Evolutionary conservation across 176 grass and related monocot genomes (phyloP), one percentile per base, ranked within the genome.

Genomic region (Zizania latifolia): DNA sequence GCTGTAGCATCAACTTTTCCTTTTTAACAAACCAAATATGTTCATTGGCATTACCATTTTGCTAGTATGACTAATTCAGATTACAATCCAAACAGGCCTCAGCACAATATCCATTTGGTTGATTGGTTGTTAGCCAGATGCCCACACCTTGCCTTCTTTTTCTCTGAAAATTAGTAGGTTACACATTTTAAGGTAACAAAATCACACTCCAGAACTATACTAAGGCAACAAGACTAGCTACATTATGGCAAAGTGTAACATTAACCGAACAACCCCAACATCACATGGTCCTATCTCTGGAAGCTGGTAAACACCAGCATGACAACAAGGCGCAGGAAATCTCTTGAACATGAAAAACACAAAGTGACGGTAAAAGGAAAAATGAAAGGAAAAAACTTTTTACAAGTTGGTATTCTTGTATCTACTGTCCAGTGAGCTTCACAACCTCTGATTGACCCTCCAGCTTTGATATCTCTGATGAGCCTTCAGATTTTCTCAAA

Each of bases 401-500:
- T 84, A 93, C 80, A 84, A 29, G 78, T 66, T 46, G 53, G 29
- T 82, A 79, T 62, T 16, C 69, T 75, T 70, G 13, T 50, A 63
- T 88, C 69, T 85, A 92, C 78, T 56, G 63, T 17, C 78, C 82
- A 46, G 78, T n/a, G 2, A 86, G 51, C 81, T 81, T 96, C 51
- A 36, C 26, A 19, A n/a, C 78, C 60, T 72, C 71, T 6, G 88
- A 62, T 53, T 79, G 74, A 27, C 51, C 84, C 24, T 88, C 87
- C 27, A 80, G 33, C 65, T 45, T 80, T 1, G 21, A 9, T 13
- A 65, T 53, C 37, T 75, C 59, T 13, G 84, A 74, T 10, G 70
- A 33, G 17, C 58, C 90, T n/a, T 90, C 84, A 30, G 81, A 11
- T 74, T 71, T 78, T 74, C 61, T 93, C 19, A 85, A 68, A 56